These are phyloP conservation scores for Coemansia sp. DNA, from an alignment of 192 early-diverging fungal genomes.

Conservation along the genomic window DNA sequence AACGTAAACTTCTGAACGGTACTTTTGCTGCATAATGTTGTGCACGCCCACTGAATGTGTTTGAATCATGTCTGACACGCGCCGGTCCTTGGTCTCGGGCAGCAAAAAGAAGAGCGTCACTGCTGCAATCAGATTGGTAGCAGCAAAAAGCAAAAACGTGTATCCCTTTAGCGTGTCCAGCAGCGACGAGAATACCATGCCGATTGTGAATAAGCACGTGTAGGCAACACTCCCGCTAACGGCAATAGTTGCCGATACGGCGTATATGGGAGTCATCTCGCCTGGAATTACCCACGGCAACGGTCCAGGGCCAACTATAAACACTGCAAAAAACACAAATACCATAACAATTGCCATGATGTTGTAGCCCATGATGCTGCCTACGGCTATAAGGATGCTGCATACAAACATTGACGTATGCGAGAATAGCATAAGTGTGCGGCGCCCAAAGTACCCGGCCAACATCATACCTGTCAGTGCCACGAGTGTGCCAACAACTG, in stretches of 20 bases:
- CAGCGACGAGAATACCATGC: constrained; percentile 57
- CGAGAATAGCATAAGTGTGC: constrained; percentile 65
- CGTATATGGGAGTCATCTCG: constrained; percentile 74
- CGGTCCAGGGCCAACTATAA: constrained; percentile 72
- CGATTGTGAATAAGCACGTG: constrained; percentile 56
- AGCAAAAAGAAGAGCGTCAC: constrained; percentile 63
- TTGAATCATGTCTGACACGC: constrained; percentile 59
- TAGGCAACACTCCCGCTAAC: constrained; percentile 71
- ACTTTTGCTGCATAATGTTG: constrained; percentile 25
- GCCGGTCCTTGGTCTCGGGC: constrained; percentile 77
- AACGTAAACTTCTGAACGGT: constrained; percentile 1
- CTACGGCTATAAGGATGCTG: constrained; percentile 62
- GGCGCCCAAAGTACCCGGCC: constrained; percentile 67
- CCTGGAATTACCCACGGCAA: constrained; percentile 76
- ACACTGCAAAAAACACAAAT: constrained; percentile 67
- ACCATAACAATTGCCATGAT: constrained; percentile 60
- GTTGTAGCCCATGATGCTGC: constrained; percentile 49
- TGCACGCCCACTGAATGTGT: constrained; percentile 47
- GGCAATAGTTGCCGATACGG: constrained; percentile 62
- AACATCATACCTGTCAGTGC: constrained; percentile 42
- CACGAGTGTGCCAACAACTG: constrained; percentile 21
- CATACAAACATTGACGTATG: constrained; percentile 59
- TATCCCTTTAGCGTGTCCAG: constrained; percentile 37
- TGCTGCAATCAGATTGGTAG: constrained; percentile 57
- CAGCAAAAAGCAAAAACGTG: constrained; percentile 66